Evolutionary conservation across 345 rosid species (phyloP).

Genomic region (Raphanus sativus): DNA sequence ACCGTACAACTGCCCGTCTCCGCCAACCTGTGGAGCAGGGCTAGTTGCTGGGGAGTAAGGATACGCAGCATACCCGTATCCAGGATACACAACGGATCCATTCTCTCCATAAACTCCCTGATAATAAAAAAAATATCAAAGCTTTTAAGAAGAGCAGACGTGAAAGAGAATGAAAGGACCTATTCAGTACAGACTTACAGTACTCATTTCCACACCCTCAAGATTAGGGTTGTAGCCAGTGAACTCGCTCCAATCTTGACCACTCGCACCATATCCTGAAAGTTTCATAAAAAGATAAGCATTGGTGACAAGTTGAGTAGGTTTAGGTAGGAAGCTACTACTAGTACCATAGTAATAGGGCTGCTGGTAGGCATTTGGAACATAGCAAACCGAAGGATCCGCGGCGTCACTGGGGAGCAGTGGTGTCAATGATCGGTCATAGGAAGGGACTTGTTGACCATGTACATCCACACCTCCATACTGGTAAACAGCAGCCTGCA

Average conservation of each 20-base stretch:
- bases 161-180: background rate
- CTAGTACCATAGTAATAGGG: slow-evolving; percentile 50
- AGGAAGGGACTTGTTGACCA: slow-evolving; percentile 67
- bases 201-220: slow-evolving; percentile 69
- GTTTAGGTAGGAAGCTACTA: background rate
- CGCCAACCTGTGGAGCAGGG: slow-evolving; percentile 76
- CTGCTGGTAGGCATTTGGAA: slow-evolving; percentile 54
- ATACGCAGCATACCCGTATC: slow-evolving; percentile 66
- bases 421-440: slow-evolving; percentile 64
- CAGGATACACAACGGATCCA: slow-evolving; percentile 71
- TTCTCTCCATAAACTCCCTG: slow-evolving; percentile 85
- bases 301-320: background rate
- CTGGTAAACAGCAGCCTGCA: slow-evolving; percentile 62
- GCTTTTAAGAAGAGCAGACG: background rate
- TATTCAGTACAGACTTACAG: slow-evolving; percentile 48
- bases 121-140: background rate
- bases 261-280: slow-evolving; percentile 45
- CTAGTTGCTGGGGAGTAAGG: slow-evolving; percentile 85
- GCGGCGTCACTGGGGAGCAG: slow-evolving; percentile 47
- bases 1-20: slow-evolving; percentile 81
- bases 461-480: slow-evolving; percentile 59
- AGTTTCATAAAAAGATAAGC: too few relatives aligned
- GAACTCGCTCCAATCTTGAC: slow-evolving; percentile 69
- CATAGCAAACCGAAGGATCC: slow-evolving; percentile 65
- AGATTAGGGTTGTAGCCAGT: slow-evolving; percentile 44